phyloP scores from a whole-genome alignment of 441 rosid genomes.

The Biscutella laevigata region DNA sequence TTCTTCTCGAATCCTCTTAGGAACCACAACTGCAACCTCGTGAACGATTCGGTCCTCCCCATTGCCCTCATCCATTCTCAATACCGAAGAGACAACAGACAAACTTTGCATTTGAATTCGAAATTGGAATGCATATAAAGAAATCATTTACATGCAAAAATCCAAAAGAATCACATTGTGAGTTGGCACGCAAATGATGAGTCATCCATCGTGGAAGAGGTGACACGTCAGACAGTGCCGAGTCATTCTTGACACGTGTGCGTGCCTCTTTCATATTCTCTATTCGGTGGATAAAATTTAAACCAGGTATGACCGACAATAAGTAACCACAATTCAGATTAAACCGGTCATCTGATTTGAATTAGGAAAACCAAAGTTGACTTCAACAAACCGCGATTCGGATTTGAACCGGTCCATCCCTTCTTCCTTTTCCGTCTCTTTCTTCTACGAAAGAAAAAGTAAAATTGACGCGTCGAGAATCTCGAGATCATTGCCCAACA shows the following conservation, averaged over 20 bases:
- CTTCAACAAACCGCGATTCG: too few species aligned
- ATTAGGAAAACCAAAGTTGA: slow-evolving; percentile 16
- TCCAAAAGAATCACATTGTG: slow-evolving; percentile 12
- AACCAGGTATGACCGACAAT: slow-evolving; percentile 15
- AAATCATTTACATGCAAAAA: slow-evolving; percentile 19
- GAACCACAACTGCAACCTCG: slow-evolving; percentile 75
- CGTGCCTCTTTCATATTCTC: too few species aligned
- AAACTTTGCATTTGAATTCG: slow-evolving; percentile 12
- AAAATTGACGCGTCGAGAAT: slow-evolving; percentile 19
- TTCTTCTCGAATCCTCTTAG: slow-evolving; percentile 38
- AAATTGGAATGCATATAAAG: slow-evolving; percentile 7
- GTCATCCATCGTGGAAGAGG: slow-evolving; percentile 9
- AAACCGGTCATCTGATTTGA: slow-evolving; percentile 7
- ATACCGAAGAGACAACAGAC: slow-evolving; percentile 16
- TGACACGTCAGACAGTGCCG: slow-evolving; percentile 29
- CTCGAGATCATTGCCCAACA: slow-evolving; percentile 5
- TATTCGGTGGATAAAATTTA: too few species aligned
- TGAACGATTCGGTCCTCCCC: slow-evolving; percentile 40
- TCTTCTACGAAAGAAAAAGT: neutral
- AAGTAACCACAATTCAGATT: neutral
- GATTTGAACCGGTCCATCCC: too few species aligned
- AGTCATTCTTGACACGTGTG: slow-evolving; percentile 22
- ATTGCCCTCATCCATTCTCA: slow-evolving; percentile 40
- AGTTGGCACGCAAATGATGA: slow-evolving; percentile 23
- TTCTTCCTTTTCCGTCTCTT: neutral